Base-by-base conservation (phyloP, 2,329 filamentous ascomycete species). In the Elsinoe fawcettii region DNA sequence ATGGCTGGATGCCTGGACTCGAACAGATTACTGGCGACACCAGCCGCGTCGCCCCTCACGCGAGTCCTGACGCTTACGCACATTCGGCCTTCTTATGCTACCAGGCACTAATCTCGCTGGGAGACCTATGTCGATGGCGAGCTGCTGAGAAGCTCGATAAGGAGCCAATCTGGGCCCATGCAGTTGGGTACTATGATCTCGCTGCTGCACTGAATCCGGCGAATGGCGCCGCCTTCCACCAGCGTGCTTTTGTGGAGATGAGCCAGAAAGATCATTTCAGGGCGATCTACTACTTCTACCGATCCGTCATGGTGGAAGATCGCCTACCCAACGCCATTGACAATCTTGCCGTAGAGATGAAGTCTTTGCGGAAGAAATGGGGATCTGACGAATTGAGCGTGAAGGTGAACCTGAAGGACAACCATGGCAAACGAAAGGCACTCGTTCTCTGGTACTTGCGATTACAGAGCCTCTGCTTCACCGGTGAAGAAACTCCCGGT, bases 121-220 rank as follows among this genome's bases (percentile, higher is more conserved):
- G 93, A 32, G 93, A 99, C 69, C 78, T 99, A 49, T 88, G 88
- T 51, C 84, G 93, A 61, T 99, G 96, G 72, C 85, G 91, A 60
- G 82, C 83, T 64, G 79, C 78, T 56, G 87, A 92, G 67, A 76
- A 88, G 59, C 83, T 85, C 59, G 80, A 80, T 60, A 90, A 87
- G 69, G 81, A 83, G 61, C 84, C 84, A 55, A 87, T 87, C 64
- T 95, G 88, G 77, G 87, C 87, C 23, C 83, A 83, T 12, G 90
- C 92, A 12, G 78, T 91, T 66, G 85, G 86, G 9, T 96, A 92
- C 71, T 97, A 99, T 70, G 77, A 81, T 57, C 77, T 97, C 59
- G 93, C 93, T 20, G 83, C 85, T 62, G 83, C 87, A 54, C 80
- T 97, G 55, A 81, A 87, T 63, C 90, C 92, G 2, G 77, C 82